These are phyloP conservation scores for Parasitella parasitica DNA, from an alignment of 371 early-diverging fungal species.

Conservation along the genomic window DNA sequence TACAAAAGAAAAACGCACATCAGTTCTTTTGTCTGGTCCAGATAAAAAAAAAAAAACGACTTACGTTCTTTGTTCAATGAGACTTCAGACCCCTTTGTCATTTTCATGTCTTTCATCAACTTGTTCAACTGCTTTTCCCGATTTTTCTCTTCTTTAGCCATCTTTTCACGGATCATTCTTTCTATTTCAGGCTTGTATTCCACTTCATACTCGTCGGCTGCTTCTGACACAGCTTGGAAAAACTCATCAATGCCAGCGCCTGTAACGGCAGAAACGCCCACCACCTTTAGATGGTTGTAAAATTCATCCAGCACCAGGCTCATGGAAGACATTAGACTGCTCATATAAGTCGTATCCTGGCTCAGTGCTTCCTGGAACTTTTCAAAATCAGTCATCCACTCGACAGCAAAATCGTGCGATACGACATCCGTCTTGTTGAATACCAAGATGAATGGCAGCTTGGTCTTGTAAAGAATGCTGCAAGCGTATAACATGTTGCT, in stretches of 20 bases:
- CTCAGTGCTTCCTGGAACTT: slow-evolving; percentile 86
- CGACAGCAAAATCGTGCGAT: slow-evolving; percentile 82
- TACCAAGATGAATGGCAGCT: slow-evolving; percentile 91
- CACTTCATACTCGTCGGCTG: slow-evolving; percentile 79
- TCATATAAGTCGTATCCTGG: slow-evolving; percentile 84
- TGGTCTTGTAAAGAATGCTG: slow-evolving; percentile 94
- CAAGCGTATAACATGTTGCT: slow-evolving; percentile 99
- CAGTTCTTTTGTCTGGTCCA: background rate
- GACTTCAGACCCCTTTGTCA: slow-evolving; percentile 46
- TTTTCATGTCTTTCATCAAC: slow-evolving; percentile 66
- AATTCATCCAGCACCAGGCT: slow-evolving; percentile 98
- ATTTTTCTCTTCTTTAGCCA: slow-evolving; percentile 47
- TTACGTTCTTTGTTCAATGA: slow-evolving; percentile 31
- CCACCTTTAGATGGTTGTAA: slow-evolving; percentile 86
- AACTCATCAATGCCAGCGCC: slow-evolving; percentile 95
- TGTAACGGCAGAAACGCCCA: slow-evolving; percentile 92
- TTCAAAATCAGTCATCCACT: slow-evolving; percentile 98
- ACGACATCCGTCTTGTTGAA: slow-evolving; percentile 98
- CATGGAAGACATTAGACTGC: slow-evolving; percentile 92
- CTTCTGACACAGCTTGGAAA: slow-evolving; percentile 83
- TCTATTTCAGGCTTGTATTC: slow-evolving; percentile 85
- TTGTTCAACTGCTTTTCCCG: slow-evolving; percentile 54
- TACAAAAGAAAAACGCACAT: background rate
- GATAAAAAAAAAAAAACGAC: background rate
- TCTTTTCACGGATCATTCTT: slow-evolving; percentile 63